Evolutionary conservation across 495 filamentous ascomycete genomes (phyloP).

Genomic region (Eremomyces bilateralis): DNA sequence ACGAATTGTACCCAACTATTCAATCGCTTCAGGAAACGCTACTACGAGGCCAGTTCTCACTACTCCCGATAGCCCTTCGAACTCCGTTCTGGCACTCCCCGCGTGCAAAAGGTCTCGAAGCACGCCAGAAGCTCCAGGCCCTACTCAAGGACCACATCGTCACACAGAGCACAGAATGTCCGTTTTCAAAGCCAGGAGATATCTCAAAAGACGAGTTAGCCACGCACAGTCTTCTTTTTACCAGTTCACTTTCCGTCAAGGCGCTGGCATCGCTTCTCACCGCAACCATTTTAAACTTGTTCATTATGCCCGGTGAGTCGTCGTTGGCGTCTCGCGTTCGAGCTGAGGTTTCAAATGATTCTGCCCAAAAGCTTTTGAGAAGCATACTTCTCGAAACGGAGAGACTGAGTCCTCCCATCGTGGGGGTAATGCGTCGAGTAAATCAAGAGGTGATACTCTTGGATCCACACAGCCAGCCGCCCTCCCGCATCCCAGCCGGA

Average conservation of each 20-base stretch:
- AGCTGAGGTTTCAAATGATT: background rate
- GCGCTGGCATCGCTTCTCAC: slow-evolving; percentile 13
- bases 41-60: slow-evolving; percentile 15
- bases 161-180: background rate
- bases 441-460: slow-evolving; percentile 4
- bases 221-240: slow-evolving; percentile 13
- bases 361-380: slow-evolving; percentile 1
- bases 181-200: background rate
- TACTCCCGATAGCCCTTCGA: slow-evolving; percentile 14
- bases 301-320: slow-evolving; percentile 1
- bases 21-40: slow-evolving; percentile 13
- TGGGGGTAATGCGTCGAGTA: slow-evolving; percentile 13
- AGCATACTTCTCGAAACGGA: slow-evolving; percentile 11
- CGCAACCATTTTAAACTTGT: slow-evolving; percentile 12
- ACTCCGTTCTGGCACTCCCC: slow-evolving; percentile 14
- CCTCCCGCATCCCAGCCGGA: slow-evolving; percentile 8
- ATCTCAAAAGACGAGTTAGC: slow-evolving; percentile 13
- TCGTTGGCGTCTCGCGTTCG: too few relatives aligned
- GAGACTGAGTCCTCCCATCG: slow-evolving; percentile 6
- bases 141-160: background rate
- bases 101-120: slow-evolving; percentile 11
- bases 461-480: background rate
- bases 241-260: slow-evolving; percentile 14
- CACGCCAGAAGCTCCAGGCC: slow-evolving; percentile 10
- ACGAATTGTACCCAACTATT: slow-evolving; percentile 3